Evolutionary conservation across 2,329 filamentous ascomycete species (phyloP), one percentile per base, ranked within the genome.

Genomic region (Fusarium piperis): DNA sequence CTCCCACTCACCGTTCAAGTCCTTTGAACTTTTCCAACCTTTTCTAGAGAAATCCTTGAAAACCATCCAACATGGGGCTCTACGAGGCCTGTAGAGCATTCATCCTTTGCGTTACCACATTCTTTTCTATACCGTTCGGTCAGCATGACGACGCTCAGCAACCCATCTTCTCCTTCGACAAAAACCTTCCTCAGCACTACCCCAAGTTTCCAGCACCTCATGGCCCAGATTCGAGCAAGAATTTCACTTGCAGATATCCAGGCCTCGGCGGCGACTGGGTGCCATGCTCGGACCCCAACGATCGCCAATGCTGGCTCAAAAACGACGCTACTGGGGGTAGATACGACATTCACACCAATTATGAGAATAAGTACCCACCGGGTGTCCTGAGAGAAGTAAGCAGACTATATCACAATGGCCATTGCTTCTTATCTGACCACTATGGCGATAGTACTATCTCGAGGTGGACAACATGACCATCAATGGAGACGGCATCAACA

Each of bases 71-170:
- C 10, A 59, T 51, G 57, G 57, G 57, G 18, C 30, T 59, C 28
- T 59, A 59, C 41, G 44, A 48, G 18, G 57, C 44, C 6, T 59
- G 57, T 18, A 59, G 39, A 48, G 41, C 57, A 18, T 48, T 59
- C 57, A 36, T 59, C n/a, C 57, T 59, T 30, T 59, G 44, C 41
- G n/a, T 59, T 48, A 32, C 57, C n/a, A 59, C 57, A 12, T 59
- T 59, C 57, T 18, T 59, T n/a, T 51, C 18, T 23, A 59, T 38
- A 28, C 57, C 57, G 0, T 28, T 59, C 10, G n/a, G 33, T 16
- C 57, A 59, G 16, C 16, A 48, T 16, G 23, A 59, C 2, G 41
- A 51, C 12, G n/a, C 32, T 32, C 38, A 59, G 7, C 57, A 59
- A 59, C 26, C 57, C 41, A 35, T 59, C 18, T 48, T 59, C 39